phyloP scores from a whole-genome alignment of 140 eudicot genomes.

The Senecio squalidus region DNA sequence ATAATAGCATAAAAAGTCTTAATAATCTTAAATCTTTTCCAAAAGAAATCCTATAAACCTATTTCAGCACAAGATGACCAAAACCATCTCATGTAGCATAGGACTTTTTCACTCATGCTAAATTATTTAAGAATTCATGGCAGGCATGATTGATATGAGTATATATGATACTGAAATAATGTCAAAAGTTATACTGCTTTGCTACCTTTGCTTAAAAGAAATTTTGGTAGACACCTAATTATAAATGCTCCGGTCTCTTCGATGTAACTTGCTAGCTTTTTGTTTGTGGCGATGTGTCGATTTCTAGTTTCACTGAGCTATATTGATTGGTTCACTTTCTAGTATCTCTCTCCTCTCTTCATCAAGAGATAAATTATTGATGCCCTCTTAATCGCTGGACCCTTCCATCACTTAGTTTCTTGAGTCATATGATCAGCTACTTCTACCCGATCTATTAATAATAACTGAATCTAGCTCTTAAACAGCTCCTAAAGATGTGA shows the following conservation, averaged over 20 bases:
- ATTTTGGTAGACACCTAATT: constrained; percentile 28
- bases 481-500: not conserved
- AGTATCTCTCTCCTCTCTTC: constrained; percentile 11
- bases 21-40: too few species aligned
- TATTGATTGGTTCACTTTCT: constrained; percentile 20
- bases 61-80: constrained; percentile 4
- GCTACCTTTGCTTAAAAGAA: constrained; percentile 26
- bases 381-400: constrained; percentile 1
- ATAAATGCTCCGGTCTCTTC: constrained; percentile 28
- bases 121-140: constrained; percentile 22
- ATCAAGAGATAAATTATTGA: not conserved
- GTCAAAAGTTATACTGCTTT: constrained; percentile 14
- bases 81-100: constrained; percentile 2
- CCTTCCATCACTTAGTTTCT: not conserved
- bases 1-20: too few species aligned
- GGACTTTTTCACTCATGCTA: constrained; percentile 9
- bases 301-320: constrained; percentile 14
- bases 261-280: constrained; percentile 23
- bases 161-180: constrained; percentile 22
- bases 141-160: constrained; percentile 27
- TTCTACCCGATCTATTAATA: not conserved
- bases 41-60: not conserved
- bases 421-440: not conserved
- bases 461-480: not conserved
- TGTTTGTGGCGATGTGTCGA: constrained; percentile 29